Evolutionary conservation across 2,329 filamentous ascomycete species (phyloP).

Genomic region (Colletotrichum aenigma): DNA sequence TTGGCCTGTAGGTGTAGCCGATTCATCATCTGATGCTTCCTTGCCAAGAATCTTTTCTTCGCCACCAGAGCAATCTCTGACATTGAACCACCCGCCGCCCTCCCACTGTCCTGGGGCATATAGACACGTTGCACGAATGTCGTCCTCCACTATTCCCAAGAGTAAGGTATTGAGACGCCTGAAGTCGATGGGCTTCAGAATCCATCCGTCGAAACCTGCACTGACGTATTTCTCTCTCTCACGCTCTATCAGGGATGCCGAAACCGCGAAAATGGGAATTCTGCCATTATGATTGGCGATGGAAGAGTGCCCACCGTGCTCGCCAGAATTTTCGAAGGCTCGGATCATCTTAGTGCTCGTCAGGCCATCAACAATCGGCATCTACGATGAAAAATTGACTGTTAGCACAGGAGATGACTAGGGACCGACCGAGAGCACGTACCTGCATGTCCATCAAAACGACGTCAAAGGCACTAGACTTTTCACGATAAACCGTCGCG

Average conservation of each 20-base stretch:
- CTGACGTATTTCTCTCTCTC: constrained; percentile 73
- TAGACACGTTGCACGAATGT: constrained; percentile 63
- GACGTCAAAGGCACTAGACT: constrained; percentile 70
- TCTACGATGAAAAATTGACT: constrained; percentile 52
- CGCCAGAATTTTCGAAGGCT: constrained; percentile 64
- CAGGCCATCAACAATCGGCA: constrained; percentile 90
- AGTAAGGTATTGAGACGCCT: constrained; percentile 73
- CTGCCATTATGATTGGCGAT: constrained; percentile 66
- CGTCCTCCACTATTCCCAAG: constrained; percentile 67
- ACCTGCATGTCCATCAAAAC: constrained; percentile 95
- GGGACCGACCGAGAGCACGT: constrained; percentile 31
- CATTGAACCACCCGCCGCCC: constrained; percentile 79
- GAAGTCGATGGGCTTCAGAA: constrained; percentile 87
- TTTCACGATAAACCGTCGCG: constrained; percentile 70
- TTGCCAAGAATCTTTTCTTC: background rate
- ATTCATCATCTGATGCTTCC: background rate
- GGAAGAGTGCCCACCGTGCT: constrained; percentile 57
- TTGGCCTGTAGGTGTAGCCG: background rate
- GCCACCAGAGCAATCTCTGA: constrained; percentile 14
- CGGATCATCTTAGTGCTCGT: constrained; percentile 85
- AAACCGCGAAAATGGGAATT: constrained; percentile 85
- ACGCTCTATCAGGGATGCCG: constrained; percentile 77
- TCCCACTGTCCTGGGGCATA: constrained; percentile 81
- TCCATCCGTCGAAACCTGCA: constrained; percentile 88
- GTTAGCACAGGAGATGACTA: background rate